Evolutionary conservation across 2,329 filamentous ascomycete species (phyloP), one percentile per base, ranked within the genome.

Genomic region (Xylaria sp.): DNA sequence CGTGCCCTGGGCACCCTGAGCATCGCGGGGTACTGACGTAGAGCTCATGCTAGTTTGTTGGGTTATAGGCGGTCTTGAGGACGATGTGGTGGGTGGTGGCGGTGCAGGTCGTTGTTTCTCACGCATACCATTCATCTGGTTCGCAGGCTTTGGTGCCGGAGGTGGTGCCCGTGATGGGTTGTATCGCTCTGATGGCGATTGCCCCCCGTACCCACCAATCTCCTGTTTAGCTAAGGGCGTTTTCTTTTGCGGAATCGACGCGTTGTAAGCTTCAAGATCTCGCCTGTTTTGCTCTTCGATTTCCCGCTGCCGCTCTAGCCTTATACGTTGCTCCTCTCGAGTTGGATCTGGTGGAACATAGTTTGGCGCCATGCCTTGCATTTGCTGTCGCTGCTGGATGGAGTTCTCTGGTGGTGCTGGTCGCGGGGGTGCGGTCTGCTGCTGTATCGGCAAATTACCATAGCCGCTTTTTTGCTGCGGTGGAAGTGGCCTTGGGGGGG

Each of bases 181-280:
- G 78, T 93, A 98, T 65, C 92, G 87, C 70, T 89, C 86, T 49
- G 76, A 63, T 4, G 78, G 72, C n/a, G 79, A 74, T 14, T 84
- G 75, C 19, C 81, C 70, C 46, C 82, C 79, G 64, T 83, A 82
- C 40, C 86, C 83, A 33, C 87, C 90, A 40, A 98, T 80, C 76
- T 98, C 95, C 78, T 97, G 94, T 76, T 98, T 92, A 33, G 94
- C 93, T 68, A 95, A 73, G 2, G 92, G 92, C 11, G 88, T 80
- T 74, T 92, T 92, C 66, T 85, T 89, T 81, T 96, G 91, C 33
- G 93, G 94, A 63, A 97, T 80, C 23, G 92, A 92, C 37, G 92
- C 91, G 76, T 98, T 97, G 78, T 97, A 97, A 17, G 88, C 92
- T 74, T 95, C 93, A 69, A 92, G 83, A 54, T 97, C 92, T 67